Base-by-base conservation (phyloP, 1,284 basidiomycete genomes). In the Microbotryomycetes sp. region DNA sequence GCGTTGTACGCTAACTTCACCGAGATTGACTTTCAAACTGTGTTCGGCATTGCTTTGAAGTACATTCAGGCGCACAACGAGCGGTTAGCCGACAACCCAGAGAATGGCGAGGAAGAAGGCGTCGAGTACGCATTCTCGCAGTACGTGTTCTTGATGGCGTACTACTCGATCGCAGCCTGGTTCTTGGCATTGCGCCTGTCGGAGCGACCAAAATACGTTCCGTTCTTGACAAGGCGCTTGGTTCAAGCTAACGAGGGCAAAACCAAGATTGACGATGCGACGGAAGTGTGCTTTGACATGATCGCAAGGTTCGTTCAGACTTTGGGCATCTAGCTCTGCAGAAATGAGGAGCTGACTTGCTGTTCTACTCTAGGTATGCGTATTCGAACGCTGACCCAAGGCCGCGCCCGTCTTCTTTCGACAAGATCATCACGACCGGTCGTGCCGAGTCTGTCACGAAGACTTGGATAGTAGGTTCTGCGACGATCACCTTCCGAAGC, bases 231-330 rank as follows among this genome's bases (percentile, higher is more conserved):
- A 1, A 83, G 88, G 7, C 89, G 92, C 67, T 81, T 99, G 3
- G 80, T 94, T 15, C 81, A 93, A 49, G 92, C 92, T 14, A 93
- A 94, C 76, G 88, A 90, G 64, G 86, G 84, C 25, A 83, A 84
- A 55, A 78, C 79, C 4, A 80, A 83, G 47, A 80, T 96, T 2
- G 92, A 97, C 73, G 91, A 91, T 69, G 86, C 89, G 51, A 92
- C 92, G 0, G 91, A 97, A 75, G 93, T 97, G 25, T 96, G 92
- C 74, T 94, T 98, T 73, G 96, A 99, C 76, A 98, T 94, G 89
- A 81, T 99, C 6, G 89, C 92, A 22, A 83, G 96, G 36, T 42
- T 9, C 9, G 36, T 42, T 19, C n/a, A n/a, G n/a, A n/a, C n/a
- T n/a, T n/a, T n/a, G n/a, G n/a, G n/a, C n/a, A n/a, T n/a, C n/a